Base-by-base conservation (phyloP, 139 green algal genomes). In the Chlamydomonas asymmetrica region DNA sequence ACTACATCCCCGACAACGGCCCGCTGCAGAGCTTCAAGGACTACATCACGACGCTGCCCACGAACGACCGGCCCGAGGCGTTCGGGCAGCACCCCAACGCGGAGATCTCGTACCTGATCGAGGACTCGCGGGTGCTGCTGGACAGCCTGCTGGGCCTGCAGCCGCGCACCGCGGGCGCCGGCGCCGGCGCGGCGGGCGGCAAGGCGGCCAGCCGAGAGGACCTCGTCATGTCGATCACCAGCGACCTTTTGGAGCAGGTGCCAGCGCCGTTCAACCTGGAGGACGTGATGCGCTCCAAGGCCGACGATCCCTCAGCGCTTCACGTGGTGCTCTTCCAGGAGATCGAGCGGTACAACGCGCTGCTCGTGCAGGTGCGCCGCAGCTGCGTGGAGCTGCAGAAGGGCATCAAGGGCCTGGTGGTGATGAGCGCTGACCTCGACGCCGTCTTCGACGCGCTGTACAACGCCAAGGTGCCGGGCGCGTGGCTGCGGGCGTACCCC, bases 1-100 rank as follows among this genome's bases (percentile, higher is more conserved):
- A 93, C 82, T 94, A 90, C 82, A 88, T 94, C 57, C 93, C 93
- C 2, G 84, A 93, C 40, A 83, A 90, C 35, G 84, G 83, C 57
- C 64, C 80, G 35, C 65, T 96, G 63, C 63, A 85, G 56, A 79
- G 37, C 37, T 92, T 90, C 86, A 86, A 80, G 57, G 80, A 90
- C 66, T 90, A 93, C 79, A 91, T 93, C 63, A 37, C 71, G 9
- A 90, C 85, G 23, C 80, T 97, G 76, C 92, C 92, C 2, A 35
- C 70, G 35, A 54, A 82, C 16, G 88, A 93, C 76, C 81, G 82
- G 23, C 86, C 93, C 7, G 92, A 97, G 83, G 91, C 91, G 13
- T 96, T 97, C 80, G 93, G 92, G 5, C 91, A 95, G 90, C 93
- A 97, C 83, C 68, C 88, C 48, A 97, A 97, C 81, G 93, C 92